Base-by-base conservation (phyloP, 177 flowering plant species). In the Telopea speciosissima region DNA sequence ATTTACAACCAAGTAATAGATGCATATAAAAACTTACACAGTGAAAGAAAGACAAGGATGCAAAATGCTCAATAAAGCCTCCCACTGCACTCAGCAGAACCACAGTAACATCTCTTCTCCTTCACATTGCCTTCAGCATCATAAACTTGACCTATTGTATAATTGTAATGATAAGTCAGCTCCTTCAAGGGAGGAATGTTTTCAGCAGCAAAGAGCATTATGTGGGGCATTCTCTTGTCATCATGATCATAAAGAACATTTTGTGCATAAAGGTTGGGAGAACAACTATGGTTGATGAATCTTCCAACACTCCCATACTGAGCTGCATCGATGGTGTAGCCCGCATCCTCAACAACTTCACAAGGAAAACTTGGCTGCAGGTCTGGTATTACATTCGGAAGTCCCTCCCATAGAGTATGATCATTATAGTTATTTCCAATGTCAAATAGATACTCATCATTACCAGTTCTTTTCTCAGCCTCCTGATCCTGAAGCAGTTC, bases 191-290 rank as follows among this genome's bases (percentile, higher is more conserved):
- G 95, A 66, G 95, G 90, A 71, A 92, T 90, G 70, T 87, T 86
- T 68, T 92, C 90, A 1, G 86, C 84, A 33, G 98, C 93, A 81
- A 93, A 93, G 25, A 93, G 75, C 97, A 89, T 93, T 65, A 93
- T 81, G 75, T 86, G 94, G 12, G 98, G 96, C 81, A 90, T 81
- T 71, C 85, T 81, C 78, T 75, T 81, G 77, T 93, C 93, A 19
- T 84, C 85, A 44, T 89, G 90, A 80, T 93, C 95, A 77, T 82
- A 93, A 33, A 91, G 85, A 40, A 93, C 89, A 80, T 88, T 83
- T 78, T 93, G 98, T 14, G 97, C 95, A 81, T 87, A 91, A 8
- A 91, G 84, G 75, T 91, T 93, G 5, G 98, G 98, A 5, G 93
- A 85, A 78, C 98, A 93, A 67, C 98, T 89, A 68, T 91, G 98